Conservation (phyloP, 139 green algal species). For the Gonium pectorale region DNA sequence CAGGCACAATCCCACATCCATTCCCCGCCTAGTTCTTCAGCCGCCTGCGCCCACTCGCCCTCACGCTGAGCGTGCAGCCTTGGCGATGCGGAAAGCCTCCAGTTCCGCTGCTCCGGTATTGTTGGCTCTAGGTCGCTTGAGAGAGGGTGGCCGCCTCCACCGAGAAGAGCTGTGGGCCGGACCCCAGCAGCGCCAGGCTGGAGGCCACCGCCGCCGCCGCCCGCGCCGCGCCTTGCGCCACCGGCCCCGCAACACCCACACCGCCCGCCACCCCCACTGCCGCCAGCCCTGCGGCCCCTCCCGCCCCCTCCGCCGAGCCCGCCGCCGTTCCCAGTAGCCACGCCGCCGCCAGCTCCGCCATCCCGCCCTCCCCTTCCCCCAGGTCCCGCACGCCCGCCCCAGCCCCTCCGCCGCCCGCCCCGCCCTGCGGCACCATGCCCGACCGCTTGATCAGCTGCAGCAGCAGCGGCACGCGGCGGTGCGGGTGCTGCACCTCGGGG, state of each 20-base stretch:
- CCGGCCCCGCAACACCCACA: not conserved
- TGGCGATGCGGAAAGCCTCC: too few relatives aligned
- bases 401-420: not conserved
- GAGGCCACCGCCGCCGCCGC: not conserved
- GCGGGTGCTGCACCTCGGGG: constrained; percentile 37
- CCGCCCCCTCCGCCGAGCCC: not conserved
- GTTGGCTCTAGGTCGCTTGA: not conserved
- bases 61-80: not conserved
- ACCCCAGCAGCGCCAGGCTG: not conserved
- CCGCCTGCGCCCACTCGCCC: not conserved
- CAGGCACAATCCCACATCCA: too few relatives aligned
- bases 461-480: constrained; percentile 28
- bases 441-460: constrained; percentile 35
- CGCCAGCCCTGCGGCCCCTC: not conserved
- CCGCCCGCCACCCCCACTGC: not conserved
- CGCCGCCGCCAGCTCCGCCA: not conserved
- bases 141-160: constrained; percentile 14
- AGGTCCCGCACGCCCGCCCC: not conserved
- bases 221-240: not conserved
- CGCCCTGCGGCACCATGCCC: not conserved
- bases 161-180: constrained; percentile 4
- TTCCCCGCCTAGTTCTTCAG: not conserved
- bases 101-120: not conserved
- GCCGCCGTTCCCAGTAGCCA: not conserved
- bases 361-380: not conserved